Conservation (phyloP, 768 basidiomycete species). For the Cubamyces sp. region DNA sequence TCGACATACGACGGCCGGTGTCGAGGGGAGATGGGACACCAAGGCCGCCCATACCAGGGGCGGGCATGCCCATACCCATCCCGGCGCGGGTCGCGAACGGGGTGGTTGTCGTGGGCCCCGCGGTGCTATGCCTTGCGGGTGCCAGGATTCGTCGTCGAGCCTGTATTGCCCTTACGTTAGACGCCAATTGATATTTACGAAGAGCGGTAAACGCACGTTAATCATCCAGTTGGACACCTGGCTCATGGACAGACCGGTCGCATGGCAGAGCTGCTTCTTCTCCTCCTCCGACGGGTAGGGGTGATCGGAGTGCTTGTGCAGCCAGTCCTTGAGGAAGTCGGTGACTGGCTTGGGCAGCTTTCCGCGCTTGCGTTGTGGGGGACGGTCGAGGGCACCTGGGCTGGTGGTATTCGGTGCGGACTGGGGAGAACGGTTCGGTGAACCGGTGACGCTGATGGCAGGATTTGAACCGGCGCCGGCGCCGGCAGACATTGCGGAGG, state of each 20-base stretch:
- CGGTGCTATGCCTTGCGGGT: slow-evolving; percentile 75
- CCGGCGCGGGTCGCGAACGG: slow-evolving; percentile 59
- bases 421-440: slow-evolving; percentile 59
- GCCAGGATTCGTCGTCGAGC: slow-evolving; percentile 83
- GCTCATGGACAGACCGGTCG: slow-evolving; percentile 85
- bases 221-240: slow-evolving; percentile 96
- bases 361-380: slow-evolving; percentile 74
- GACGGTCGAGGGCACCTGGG: slow-evolving; percentile 68
- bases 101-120: slow-evolving; percentile 76
- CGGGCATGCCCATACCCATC: slow-evolving; percentile 30
- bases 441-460: slow-evolving; percentile 39
- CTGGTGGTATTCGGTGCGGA: slow-evolving; percentile 42
- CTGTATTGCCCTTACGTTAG: slow-evolving; percentile 41
- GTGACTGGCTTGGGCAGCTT: slow-evolving; percentile 92
- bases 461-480: slow-evolving; percentile 39
- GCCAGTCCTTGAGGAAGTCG: slow-evolving; percentile 87
- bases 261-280: slow-evolving; percentile 87
- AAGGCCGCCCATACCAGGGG: slow-evolving; percentile 36
- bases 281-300: slow-evolving; percentile 90
- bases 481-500: slow-evolving; percentile 30
- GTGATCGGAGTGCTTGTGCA: slow-evolving; percentile 86
- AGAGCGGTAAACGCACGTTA: slow-evolving; percentile 54
- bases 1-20: slow-evolving; percentile 58
- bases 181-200: neutral
- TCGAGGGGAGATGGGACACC: slow-evolving; percentile 38